Evolutionary conservation across 2,329 filamentous ascomycete species (phyloP).

Genomic region (Tolypocladium endophyticum): DNA sequence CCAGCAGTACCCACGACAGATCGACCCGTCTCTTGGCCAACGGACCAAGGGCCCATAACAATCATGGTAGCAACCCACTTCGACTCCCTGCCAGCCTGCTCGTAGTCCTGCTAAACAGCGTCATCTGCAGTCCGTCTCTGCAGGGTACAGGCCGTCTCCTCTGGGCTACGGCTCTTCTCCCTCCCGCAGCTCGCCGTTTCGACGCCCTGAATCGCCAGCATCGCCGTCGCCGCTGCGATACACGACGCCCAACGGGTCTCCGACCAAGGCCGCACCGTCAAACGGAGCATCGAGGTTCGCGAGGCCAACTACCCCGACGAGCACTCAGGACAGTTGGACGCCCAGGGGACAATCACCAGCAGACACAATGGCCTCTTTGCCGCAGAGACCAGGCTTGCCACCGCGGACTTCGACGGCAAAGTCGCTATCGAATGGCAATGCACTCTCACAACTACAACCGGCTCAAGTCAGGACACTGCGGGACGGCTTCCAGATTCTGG

Average conservation of each 20-base stretch:
- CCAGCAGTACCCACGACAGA: not conserved
- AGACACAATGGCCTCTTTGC: slow-evolving; percentile 25
- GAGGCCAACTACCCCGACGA: slow-evolving; percentile 30
- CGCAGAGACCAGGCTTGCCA: slow-evolving; percentile 19
- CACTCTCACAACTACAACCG: slow-evolving; percentile 64
- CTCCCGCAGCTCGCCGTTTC: slow-evolving; percentile 52
- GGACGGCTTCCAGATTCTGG: slow-evolving; percentile 88
- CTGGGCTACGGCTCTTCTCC: slow-evolving; percentile 58
- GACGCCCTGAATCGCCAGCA: slow-evolving; percentile 49
- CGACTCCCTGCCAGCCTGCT: slow-evolving; percentile 12
- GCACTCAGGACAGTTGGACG: slow-evolving; percentile 25
- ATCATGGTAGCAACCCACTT: slow-evolving; percentile 19
- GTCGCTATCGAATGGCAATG: slow-evolving; percentile 34
- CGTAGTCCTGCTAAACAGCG: slow-evolving; percentile 14
- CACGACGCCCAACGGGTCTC: slow-evolving; percentile 53
- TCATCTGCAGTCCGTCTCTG: slow-evolving; percentile 38
- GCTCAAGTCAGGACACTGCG: slow-evolving; percentile 78
- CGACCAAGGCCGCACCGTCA: slow-evolving; percentile 32
- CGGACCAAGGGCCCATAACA: slow-evolving; percentile 4
- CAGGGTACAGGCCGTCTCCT: slow-evolving; percentile 60
- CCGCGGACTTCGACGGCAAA: slow-evolving; percentile 19
- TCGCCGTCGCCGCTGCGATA: slow-evolving; percentile 57
- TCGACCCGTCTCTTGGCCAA: slow-evolving; percentile 10
- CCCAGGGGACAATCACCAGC: slow-evolving; percentile 19
- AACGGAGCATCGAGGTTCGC: slow-evolving; percentile 20